These are phyloP conservation scores for Ceratobasidium sp. DNA, from an alignment of 1,284 basidiomycete species.

Conservation along the genomic window DNA sequence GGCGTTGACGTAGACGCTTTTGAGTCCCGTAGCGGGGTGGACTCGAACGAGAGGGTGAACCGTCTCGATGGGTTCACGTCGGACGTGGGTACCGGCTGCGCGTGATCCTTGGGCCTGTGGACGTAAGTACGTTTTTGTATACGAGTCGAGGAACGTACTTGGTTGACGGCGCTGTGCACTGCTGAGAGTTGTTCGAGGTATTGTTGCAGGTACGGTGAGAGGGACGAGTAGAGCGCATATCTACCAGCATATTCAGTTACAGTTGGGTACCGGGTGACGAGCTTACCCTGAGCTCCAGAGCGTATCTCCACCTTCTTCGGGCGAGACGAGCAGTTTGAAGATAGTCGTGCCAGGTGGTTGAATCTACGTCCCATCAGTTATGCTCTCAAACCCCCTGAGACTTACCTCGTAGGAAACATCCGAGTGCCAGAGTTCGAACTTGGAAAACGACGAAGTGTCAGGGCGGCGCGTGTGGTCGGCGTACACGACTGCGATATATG, in stretches of 20 bases:
- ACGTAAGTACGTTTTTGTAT: not conserved
- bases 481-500: constrained; percentile 48
- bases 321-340: constrained; percentile 66
- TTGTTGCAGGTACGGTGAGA: constrained; percentile 68
- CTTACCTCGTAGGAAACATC: constrained; percentile 77
- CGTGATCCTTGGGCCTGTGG: constrained; percentile 69
- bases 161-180: constrained; percentile 66
- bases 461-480: constrained; percentile 67
- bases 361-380: constrained; percentile 42
- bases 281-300: constrained; percentile 43
- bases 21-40: constrained; percentile 46
- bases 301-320: constrained; percentile 36
- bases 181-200: constrained; percentile 71
- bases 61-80: constrained; percentile 72
- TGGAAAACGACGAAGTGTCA: constrained; percentile 72
- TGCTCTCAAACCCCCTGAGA: not conserved
- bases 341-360: constrained; percentile 77
- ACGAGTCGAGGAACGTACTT: not conserved
- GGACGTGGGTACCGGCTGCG: constrained; percentile 67
- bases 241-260: constrained; percentile 22
- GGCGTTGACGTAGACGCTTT: constrained; percentile 52
- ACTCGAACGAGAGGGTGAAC: constrained; percentile 54
- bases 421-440: constrained; percentile 81
- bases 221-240: constrained; percentile 61
- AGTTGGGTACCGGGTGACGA: not conserved